Evolutionary conservation across 495 filamentous ascomycete genomes (phyloP), one percentile per base, ranked within the genome.

Genomic region (Daldinia bambusicola): DNA sequence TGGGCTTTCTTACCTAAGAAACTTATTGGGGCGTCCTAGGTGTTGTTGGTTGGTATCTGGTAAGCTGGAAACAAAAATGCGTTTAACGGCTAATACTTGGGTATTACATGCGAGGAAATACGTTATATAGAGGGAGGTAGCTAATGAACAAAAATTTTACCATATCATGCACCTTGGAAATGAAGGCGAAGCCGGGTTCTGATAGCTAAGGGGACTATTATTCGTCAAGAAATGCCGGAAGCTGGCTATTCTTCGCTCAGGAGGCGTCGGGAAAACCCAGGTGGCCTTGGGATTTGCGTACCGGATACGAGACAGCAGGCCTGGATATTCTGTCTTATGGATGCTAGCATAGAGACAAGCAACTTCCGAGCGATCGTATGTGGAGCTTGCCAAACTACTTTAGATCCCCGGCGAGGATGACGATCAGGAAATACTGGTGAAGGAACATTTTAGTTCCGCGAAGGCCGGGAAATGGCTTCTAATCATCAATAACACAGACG

Each of bases 1-100:
- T 97, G 91, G 86, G 92, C 93, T 14, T 97, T 94, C 78, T 76
- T 98, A 74, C 95, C 95, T 5, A 93, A 89, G 80, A 77, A 77
- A 58, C 69, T 85, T 66, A 84, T 87, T 64, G 83, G 84, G 8
- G 81, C 79, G 45, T 80, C 8, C 18, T 48, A 45, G 7, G 8
- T 45, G 8, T 10, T 36, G 34, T 26, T 26, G 26, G 34, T 26
- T 26, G 26, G 26, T 26, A 26, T 26, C 26, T 26, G 26, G 26
- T 26, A 26, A 45, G 41, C 6, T n/a, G 41, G 41, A 20, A 45
- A 18, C n/a, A 26, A 26, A 26, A 43, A 43, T 3, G 6, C 6
- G n/a, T 16, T 43, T 43, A 43, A 43, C 40, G 40, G 16, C 16
- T 43, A 45, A 45, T 45, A 3, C 0, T 16, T 2, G 16, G 8